Evolutionary conservation across 164 flowering plant species (phyloP), one percentile per base, ranked within the genome.

Genomic region (Macadamia tetraphylla): DNA sequence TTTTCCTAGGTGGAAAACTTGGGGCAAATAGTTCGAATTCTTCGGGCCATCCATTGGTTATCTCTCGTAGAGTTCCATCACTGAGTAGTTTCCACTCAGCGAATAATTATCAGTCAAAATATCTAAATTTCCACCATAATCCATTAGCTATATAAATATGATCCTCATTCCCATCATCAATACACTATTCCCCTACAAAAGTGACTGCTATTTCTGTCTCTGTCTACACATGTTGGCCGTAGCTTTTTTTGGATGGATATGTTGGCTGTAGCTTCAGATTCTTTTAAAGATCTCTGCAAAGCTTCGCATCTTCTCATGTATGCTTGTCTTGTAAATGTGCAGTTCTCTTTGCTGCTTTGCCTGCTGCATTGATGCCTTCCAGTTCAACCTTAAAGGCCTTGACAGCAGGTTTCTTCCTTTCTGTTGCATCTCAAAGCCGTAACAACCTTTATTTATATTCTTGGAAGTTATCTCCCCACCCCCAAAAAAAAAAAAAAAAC

Each of bases 21-120:
- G 58, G 87, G 85, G 74, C 71, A 65, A 60, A 86, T 74, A 52
- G 77, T 72, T 10, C 72, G 66, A 14, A 84, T 86, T 75, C 78
- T 80, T 49, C 86, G 74, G 18, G 85, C 85, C 86, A 82, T 81
- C 86, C 87, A 86, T 51, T 81, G 82, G 87, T 87, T 58, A 80
- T 80, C 64, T 82, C 86, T 65, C 85, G 74, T 66, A 85, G 83
- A 67, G 89, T 87, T 67, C 89, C 89, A 65, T 81, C 87, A 68
- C 79, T 79, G 62, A 86, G 75, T 48, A 86, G 83, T 70, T 81
- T 86, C 87, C 84, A 84, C 67, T 82, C 58, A 58, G 78, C 55
- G 87, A 74, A 72, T 85, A 83, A 57, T 79, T 83, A 64, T 23
- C 23, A 23, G 23, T 23, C 23, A 23, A 23, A 23, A 23, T 23